Percentiles rank a stretch among this genome's conserved stretches.
Evolutionary conservation across 345 rosid species (phyloP).

Genomic region (Hirschfeldia incana): DNA sequence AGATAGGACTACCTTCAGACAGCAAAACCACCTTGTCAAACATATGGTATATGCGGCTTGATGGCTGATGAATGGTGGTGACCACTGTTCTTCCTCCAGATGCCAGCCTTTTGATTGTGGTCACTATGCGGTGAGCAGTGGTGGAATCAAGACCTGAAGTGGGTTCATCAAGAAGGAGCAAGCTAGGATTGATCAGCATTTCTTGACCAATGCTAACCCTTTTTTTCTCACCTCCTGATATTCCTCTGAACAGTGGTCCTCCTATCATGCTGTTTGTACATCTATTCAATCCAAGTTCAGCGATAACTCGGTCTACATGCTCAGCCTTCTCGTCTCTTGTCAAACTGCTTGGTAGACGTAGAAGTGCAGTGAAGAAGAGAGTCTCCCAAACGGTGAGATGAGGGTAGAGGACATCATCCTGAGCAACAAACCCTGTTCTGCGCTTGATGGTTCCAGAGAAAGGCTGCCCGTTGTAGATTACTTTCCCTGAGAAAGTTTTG

Average conservation of each 20-base stretch:
- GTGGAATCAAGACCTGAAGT: conserved; percentile 98
- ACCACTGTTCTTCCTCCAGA: conserved; percentile 83
- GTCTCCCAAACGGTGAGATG: conserved; percentile 94
- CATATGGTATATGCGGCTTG: conserved; percentile 93
- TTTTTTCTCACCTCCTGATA: conserved; percentile 97
- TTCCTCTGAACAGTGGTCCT: conserved; percentile 91
- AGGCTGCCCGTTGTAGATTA: conserved; percentile 90
- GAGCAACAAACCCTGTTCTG: conserved; percentile 89
- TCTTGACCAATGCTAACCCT: conserved; percentile 97
- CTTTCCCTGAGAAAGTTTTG: conserved; percentile 70
- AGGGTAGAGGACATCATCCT: conserved; percentile 85
- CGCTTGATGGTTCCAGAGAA: conserved; percentile 79
- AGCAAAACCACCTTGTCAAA: conserved; percentile 92
- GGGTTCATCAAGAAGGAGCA: conserved; percentile 90
- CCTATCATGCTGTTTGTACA: conserved; percentile 95
- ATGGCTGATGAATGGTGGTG: conserved; percentile 97
- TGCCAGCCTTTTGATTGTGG: conserved; percentile 79
- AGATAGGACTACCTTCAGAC: conserved; percentile 84
- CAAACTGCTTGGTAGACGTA: conserved; percentile 72
- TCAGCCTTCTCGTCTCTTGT: conserved; percentile 63
- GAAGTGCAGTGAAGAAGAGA: conserved; percentile 84
- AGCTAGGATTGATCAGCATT: conserved; percentile 94
- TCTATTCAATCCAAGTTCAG: conserved; percentile 65
- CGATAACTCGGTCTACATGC: conserved; percentile 71
- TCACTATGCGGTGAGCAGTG: conserved; percentile 79